These are phyloP conservation scores for Keithomyces neogunnii DNA, from an alignment of 2,329 filamentous ascomycete species.

Conservation along the genomic window DNA sequence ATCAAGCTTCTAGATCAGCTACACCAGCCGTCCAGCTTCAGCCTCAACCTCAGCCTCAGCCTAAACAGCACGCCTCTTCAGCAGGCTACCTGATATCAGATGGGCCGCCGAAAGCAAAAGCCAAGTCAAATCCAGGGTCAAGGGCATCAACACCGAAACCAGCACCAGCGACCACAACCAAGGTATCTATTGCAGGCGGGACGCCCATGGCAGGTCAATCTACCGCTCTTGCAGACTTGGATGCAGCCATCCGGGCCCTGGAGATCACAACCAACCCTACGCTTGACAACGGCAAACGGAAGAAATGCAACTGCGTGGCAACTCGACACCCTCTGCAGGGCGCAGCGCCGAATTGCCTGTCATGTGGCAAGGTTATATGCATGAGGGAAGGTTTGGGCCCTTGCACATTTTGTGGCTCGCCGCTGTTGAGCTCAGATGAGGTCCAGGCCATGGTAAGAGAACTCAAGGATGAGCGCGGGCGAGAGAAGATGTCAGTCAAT, in stretches of 20 bases:
- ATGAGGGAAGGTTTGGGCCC: slow-evolving; percentile 89
- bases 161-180: slow-evolving; percentile 43
- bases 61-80: slow-evolving; percentile 47
- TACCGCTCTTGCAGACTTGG: slow-evolving; percentile 60
- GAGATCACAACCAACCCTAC: slow-evolving; percentile 89
- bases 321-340: slow-evolving; percentile 77
- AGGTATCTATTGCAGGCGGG: slow-evolving; percentile 67
- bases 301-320: slow-evolving; percentile 81
- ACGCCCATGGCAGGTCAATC: slow-evolving; percentile 76
- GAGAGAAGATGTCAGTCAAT: slow-evolving; percentile 77
- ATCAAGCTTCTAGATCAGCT: slow-evolving; percentile 26
- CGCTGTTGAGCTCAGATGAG: slow-evolving; percentile 63
- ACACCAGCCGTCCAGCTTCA: slow-evolving; percentile 27
- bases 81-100: slow-evolving; percentile 79
- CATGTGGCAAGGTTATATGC: slow-evolving; percentile 91
- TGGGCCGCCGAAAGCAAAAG: slow-evolving; percentile 46
- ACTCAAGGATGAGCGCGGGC: slow-evolving; percentile 75
- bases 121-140: slow-evolving; percentile 43
- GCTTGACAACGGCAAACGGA: slow-evolving; percentile 43
- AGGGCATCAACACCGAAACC: slow-evolving; percentile 48
- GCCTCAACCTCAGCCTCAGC: slow-evolving; percentile 32
- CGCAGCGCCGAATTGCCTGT: slow-evolving; percentile 88
- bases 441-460: slow-evolving; percentile 80
- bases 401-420: slow-evolving; percentile 79
- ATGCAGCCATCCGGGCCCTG: slow-evolving; percentile 77